Evolutionary conservation across 768 basidiomycete genomes (phyloP), one percentile per base, ranked within the genome.

Genomic region (Dioszegia aurantiaca): DNA sequence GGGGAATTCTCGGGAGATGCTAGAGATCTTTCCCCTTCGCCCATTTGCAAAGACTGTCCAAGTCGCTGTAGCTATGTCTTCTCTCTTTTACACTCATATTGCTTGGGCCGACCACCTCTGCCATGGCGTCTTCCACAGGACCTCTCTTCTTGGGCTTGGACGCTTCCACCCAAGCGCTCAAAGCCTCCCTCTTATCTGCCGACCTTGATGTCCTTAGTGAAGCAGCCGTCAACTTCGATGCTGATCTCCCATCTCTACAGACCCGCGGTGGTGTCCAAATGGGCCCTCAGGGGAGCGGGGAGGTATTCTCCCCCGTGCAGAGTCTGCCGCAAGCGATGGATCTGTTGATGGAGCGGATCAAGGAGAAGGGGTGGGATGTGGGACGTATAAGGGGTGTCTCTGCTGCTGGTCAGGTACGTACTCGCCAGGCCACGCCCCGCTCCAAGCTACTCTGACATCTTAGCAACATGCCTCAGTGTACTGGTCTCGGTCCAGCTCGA

Each of bases 281-380:
- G 36, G 65, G 65, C 3, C 58, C 55, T 11, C 83, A 86, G 28
- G 84, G 78, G 30, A 79, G 81, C 54, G 88, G 87, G 41, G 85
- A 87, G 70, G 88, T 90, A 41, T 86, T 85, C 10, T 87, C 86
- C 2, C 90, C 90, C 2, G 86, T 90, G 23, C 80, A 80, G 56
- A 87, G 90, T 86, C 88, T 87, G 84, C 78, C 91, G n/a, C 86
- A 89, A 62, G 89, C 89, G 14, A 79, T 91, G 64, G 90, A 94
- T 76, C 76, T 89, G 44, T 78, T 91, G 61, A 81, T 87, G 74
- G 80, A 84, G 53, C 56, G 67, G 47, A 64, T 78, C 41, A 70
- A 75, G 53, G 45, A 36, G 23, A 52, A 43, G 42, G 63, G 51
- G 42, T 73, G 71, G 71, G 58, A 60, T 12, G 31, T 65, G 12